Conservation (phyloP, 2,329 filamentous ascomycete species). For the Cordyceps militaris region DNA sequence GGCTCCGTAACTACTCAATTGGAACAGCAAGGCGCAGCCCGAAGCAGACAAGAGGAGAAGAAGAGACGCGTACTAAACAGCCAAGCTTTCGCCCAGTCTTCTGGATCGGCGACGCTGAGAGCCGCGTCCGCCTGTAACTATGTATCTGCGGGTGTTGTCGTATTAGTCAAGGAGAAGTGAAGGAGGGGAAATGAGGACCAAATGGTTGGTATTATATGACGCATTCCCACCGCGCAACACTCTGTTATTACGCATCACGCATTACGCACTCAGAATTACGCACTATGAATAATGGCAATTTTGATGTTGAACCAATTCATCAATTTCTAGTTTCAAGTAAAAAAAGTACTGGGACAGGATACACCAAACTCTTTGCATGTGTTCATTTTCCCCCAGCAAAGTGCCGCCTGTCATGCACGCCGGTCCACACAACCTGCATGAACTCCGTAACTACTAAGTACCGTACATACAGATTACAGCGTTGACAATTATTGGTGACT, state of each 20-base stretch:
- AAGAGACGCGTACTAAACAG: neutral
- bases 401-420: neutral
- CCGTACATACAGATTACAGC: neutral
- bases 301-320: neutral
- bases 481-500: neutral
- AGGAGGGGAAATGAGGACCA: neutral
- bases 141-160: neutral
- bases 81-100: conserved; percentile 5
- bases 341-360: neutral
- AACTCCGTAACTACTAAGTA: neutral
- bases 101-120: conserved; percentile 1
- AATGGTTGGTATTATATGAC: neutral
- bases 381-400: neutral
- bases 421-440: neutral
- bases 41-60: neutral
- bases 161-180: neutral
- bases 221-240: neutral
- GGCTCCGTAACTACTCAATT: no score
- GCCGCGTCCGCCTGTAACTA: neutral
- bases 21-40: no score
- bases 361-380: neutral
- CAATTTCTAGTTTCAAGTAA: neutral
- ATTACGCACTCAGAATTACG: neutral
- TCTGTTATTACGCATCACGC: neutral
- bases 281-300: neutral